Conservation (phyloP, 805 yeast species). For the Nakazawaea holstii region DNA sequence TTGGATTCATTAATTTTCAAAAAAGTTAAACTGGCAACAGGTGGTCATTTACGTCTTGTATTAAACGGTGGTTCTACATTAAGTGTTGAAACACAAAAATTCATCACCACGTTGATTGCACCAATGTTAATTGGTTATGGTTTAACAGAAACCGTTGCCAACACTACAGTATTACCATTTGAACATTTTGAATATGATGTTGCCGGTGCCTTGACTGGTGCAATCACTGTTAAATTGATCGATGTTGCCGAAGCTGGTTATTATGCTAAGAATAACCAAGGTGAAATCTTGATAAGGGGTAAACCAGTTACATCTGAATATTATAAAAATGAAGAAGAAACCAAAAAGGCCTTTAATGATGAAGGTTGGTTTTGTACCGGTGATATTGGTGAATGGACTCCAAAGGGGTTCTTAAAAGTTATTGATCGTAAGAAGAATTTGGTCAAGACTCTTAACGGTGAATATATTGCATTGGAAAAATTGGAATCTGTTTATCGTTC, state of each 20-base stretch:
- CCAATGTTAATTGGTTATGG: constrained; percentile 96
- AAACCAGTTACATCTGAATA: constrained; percentile 69
- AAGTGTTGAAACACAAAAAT: constrained; percentile 74
- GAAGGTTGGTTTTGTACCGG: constrained; percentile 96
- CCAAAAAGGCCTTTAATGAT: constrained; percentile 60
- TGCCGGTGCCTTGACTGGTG: constrained; percentile 79
- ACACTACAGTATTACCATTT: constrained; percentile 66
- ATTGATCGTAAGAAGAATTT: constrained; percentile 95
- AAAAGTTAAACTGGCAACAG: constrained; percentile 89
- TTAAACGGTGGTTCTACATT: constrained; percentile 94
- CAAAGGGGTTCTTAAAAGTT: constrained; percentile 70
- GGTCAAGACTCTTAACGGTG: constrained; percentile 95
- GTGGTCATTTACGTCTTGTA: constrained; percentile 71
- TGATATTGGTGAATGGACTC: constrained; percentile 92
- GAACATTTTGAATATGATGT: constrained; percentile 63
- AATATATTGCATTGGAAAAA: constrained; percentile 94
- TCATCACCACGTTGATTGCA: constrained; percentile 68
- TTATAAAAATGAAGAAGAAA: constrained; percentile 79
- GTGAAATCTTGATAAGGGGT: constrained; percentile 85
- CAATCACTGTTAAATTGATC: constrained; percentile 80
- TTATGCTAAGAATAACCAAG: constrained; percentile 84
- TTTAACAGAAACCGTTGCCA: constrained; percentile 93
- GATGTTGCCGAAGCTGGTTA: constrained; percentile 93
- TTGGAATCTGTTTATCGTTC: constrained; percentile 89
- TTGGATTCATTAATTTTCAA: constrained; percentile 76